Conservation (phyloP, 768 basidiomycete genomes). For the Leccinum pellstonianum region DNA sequence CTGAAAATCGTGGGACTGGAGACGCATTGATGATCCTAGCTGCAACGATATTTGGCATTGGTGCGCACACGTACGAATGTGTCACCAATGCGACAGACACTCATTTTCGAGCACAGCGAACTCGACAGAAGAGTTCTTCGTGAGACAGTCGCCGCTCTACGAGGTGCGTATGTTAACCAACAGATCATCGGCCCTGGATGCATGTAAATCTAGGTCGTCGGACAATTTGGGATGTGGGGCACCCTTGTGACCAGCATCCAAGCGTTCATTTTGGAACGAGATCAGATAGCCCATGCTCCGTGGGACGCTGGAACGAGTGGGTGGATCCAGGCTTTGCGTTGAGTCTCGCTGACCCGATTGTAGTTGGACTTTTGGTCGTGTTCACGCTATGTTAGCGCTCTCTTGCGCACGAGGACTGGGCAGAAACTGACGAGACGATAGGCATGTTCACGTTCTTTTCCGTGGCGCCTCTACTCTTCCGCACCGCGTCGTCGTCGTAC, state of each 20-base stretch:
- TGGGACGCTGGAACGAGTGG: conserved; percentile 72
- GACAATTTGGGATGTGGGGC: conserved; percentile 84
- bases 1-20: conserved; percentile 64
- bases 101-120: conserved; percentile 53
- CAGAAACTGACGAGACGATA: conserved; percentile 18
- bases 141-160: conserved; percentile 75
- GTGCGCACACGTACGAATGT: conserved; percentile 42
- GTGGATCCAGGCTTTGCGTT: conserved; percentile 24
- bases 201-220: conserved; percentile 54
- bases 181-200: not conserved
- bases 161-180: conserved; percentile 44
- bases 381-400: conserved; percentile 39
- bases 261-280: conserved; percentile 69
- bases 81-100: not conserved
- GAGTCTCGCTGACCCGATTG: conserved; percentile 34
- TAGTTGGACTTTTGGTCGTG: conserved; percentile 49
- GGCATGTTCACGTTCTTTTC: conserved; percentile 84
- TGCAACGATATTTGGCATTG: conserved; percentile 81
- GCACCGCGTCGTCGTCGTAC: conserved; percentile 81
- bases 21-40: conserved; percentile 85
- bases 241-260: conserved; percentile 75
- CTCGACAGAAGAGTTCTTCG: conserved; percentile 86
- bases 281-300: conserved; percentile 54
- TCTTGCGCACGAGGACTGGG: not conserved
- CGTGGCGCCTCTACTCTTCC: conserved; percentile 76